Base-by-base conservation (phyloP, 306 rosid species). In the Cucurbita moschata region DNA sequence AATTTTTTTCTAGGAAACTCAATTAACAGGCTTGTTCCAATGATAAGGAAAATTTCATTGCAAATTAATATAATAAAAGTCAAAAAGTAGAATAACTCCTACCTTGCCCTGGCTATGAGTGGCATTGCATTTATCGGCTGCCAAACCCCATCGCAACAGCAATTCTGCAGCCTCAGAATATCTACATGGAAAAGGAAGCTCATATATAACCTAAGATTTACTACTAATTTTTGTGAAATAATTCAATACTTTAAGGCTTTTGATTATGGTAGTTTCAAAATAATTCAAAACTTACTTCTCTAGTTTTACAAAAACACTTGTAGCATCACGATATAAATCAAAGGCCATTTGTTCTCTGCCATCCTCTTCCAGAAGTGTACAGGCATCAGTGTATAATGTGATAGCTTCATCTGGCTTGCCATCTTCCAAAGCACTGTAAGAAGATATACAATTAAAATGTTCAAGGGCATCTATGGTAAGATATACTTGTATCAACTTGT, bases 321-420 rank as follows among this genome's bases (percentile, higher is more conserved):
- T 79, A 12, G 86, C 91, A 78, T 86, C 97, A 71, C 96, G 90
- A 78, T 94, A 94, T 18, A 94, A 78, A 83, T 94, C 98, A 85
- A 94, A 94, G 60, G 98, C 84, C 98, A 94, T 94, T 85, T 94
- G 98, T 66, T 94, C 97, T 80, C 78, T 90, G 58, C 81, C 95
- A 64, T 94, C 97, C 2, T 94, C 98, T 86, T 89, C 98, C 61
- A 94, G 98, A 87, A 79, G 77, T 71, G 88, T 77, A 80, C 90
- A 86, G 67, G 98, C 95, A 73, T 89, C 98, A 64, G 89, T 81
- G 84, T 87, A 94, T 35, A 94, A 83, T 81, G 87, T 90, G 82
- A 94, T 84, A 64, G 98, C 95, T 78, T 88, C 97, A 73, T 94
- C 95, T 12, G 97, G 88, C 81, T 78, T 47, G 60, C 83, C 77